phyloP scores from a whole-genome alignment of 352 stramenopile genomes.

The Pythium utonaiense region DNA sequence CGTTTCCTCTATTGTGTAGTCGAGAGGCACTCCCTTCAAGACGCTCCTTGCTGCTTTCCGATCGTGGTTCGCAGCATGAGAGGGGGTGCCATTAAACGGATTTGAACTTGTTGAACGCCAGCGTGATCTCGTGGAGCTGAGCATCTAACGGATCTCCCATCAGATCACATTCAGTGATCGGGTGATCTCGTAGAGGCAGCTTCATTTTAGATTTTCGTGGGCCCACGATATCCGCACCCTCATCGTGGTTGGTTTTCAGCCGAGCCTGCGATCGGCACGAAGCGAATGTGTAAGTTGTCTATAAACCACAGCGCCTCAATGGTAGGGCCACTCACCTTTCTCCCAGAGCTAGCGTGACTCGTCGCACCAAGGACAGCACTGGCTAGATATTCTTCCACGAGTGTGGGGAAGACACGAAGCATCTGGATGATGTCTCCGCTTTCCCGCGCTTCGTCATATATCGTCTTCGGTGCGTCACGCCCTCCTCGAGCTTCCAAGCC shows the following conservation, averaged over 20 bases:
- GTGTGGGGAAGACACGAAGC: conserved; percentile 44
- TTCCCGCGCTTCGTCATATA: conserved; percentile 15
- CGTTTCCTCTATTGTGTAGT: too few relatives aligned
- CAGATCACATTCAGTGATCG: conserved; percentile 1
- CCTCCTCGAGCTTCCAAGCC: background rate
- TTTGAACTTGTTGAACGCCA: conserved; percentile 23
- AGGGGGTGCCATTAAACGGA: background rate
- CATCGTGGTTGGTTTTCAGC: background rate
- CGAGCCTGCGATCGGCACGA: background rate
- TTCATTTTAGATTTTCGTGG: background rate
- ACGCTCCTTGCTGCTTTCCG: too few relatives aligned
- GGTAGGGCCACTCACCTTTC: background rate
- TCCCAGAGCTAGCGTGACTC: background rate
- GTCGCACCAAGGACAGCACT: background rate
- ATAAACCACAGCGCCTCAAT: conserved; percentile 8
- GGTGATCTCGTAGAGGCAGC: background rate
- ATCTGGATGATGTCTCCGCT: conserved; percentile 38
- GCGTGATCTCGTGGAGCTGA: conserved; percentile 9
- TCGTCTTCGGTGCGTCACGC: background rate
- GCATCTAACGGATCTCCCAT: background rate
- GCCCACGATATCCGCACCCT: background rate
- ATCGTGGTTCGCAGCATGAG: too few relatives aligned
- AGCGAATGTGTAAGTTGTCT: background rate
- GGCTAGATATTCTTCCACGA: conserved; percentile 45
- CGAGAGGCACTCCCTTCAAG: background rate